Percentiles rank a stretch among this genome's conserved stretches.
phyloP scores from a whole-genome alignment of 148 eudicot genomes.

The Vaccinium myrtillus region DNA sequence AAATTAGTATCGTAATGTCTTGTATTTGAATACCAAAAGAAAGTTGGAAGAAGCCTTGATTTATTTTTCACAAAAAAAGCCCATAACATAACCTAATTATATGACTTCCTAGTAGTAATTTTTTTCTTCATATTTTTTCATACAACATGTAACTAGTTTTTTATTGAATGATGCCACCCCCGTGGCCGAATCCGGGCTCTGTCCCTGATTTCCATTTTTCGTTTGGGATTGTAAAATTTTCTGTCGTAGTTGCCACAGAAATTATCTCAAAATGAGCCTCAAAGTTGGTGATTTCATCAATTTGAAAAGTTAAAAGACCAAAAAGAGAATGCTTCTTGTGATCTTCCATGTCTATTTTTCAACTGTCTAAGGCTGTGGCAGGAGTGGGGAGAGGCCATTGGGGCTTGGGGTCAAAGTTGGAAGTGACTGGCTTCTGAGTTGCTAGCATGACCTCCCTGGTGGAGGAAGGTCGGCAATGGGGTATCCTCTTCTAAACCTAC shows the following conservation, averaged over 20 bases:
- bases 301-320: background rate
- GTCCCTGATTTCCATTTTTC: background rate
- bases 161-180: too few relatives aligned
- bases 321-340: background rate
- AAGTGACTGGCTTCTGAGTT: background rate
- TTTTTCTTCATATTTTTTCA: too few relatives aligned
- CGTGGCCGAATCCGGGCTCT: too few relatives aligned
- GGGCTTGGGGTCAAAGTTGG: background rate
- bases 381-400: background rate
- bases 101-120: too few relatives aligned
- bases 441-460: background rate
- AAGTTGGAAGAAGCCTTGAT: too few relatives aligned
- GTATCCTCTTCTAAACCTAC: background rate
- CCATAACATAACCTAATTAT: too few relatives aligned
- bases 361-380: background rate
- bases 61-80: too few relatives aligned
- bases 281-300: background rate
- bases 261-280: background rate
- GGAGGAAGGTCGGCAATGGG: slow-evolving; percentile 5
- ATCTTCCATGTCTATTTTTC: background rate
- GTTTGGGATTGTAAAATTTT: background rate
- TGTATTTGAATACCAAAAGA: too few relatives aligned
- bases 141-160: too few relatives aligned
- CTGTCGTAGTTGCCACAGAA: background rate
- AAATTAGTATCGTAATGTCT: too few relatives aligned